Evolutionary conservation across 345 rosid genomes (phyloP).

Genomic region (Linum lewisii): DNA sequence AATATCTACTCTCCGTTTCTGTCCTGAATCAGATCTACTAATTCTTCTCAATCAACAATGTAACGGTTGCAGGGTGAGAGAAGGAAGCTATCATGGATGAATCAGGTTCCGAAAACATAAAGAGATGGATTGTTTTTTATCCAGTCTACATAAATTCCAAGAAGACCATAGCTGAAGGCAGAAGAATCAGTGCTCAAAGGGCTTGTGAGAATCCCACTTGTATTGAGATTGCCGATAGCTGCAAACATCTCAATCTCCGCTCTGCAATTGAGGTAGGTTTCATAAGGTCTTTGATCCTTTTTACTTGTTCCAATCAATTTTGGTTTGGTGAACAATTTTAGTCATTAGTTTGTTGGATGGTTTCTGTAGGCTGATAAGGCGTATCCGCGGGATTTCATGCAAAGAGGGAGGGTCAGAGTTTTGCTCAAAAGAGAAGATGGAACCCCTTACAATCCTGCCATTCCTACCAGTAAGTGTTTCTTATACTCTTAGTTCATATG

Average conservation of each 20-base stretch:
- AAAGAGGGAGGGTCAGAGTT: constrained; percentile 85
- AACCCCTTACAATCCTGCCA: constrained; percentile 58
- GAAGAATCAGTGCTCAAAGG: constrained; percentile 53
- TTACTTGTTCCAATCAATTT: no score
- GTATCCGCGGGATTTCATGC: constrained; percentile 91
- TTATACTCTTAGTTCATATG: neutral
- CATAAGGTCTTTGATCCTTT: neutral
- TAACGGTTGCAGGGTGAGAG: neutral
- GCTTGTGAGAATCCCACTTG: constrained; percentile 87
- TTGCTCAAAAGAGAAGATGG: constrained; percentile 79
- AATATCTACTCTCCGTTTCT: no score
- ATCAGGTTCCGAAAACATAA: constrained; percentile 15
- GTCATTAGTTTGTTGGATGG: neutral
- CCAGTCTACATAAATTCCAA: constrained; percentile 84
- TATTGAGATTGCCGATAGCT: constrained; percentile 77
- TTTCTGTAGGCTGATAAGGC: constrained; percentile 65
- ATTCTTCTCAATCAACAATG: neutral
- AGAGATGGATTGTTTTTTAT: constrained; percentile 79
- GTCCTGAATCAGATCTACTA: neutral
- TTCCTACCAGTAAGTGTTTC: constrained; percentile 56
- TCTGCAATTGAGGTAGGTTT: constrained; percentile 59
- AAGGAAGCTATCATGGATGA: neutral
- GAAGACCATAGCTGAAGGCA: constrained; percentile 86
- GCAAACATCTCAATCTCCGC: constrained; percentile 58
- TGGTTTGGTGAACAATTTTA: neutral